These are phyloP conservation scores for Yamadazyma taylorii DNA, from an alignment of 1,139 yeast species.

Conservation along the genomic window DNA sequence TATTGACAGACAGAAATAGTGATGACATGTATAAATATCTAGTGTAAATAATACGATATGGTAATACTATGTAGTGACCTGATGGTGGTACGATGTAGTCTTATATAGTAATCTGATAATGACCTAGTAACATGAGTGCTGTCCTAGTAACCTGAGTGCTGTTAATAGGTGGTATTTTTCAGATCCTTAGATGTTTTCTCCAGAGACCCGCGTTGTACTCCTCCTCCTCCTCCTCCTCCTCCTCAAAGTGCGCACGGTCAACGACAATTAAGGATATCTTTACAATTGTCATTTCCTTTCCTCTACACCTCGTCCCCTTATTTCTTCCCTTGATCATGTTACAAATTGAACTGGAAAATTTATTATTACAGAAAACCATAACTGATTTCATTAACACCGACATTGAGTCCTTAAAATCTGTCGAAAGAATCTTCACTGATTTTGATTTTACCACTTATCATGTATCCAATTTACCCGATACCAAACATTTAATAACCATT, in stretches of 20 bases:
- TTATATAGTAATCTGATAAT: too few relatives aligned
- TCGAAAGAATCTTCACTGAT: conserved; percentile 90
- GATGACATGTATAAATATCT: conserved; percentile 1
- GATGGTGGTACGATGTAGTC: too few relatives aligned
- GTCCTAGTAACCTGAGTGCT: too few relatives aligned
- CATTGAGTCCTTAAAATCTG: conserved; percentile 44
- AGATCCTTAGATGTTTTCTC: too few relatives aligned
- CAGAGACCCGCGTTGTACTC: too few relatives aligned
- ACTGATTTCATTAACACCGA: conserved; percentile 36
- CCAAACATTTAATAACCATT: conserved; percentile 61
- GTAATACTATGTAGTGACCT: too few relatives aligned
- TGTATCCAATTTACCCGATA: conserved; percentile 73
- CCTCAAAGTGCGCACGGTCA: background rate
- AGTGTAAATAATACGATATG: too few relatives aligned
- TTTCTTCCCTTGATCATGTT: conserved; percentile 35
- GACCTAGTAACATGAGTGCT: background rate
- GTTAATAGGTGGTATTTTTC: too few relatives aligned
- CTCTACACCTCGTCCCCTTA: too few relatives aligned
- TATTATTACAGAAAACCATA: conserved; percentile 43
- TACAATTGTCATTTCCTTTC: too few relatives aligned
- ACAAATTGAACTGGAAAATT: conserved; percentile 46
- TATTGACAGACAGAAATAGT: conserved; percentile 5
- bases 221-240: background rate
- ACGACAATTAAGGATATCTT: background rate
- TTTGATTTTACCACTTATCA: conserved; percentile 96